These are phyloP conservation scores for Phytophthora europaea DNA, from an alignment of 352 stramenopile genomes.

Conservation along the genomic window DNA sequence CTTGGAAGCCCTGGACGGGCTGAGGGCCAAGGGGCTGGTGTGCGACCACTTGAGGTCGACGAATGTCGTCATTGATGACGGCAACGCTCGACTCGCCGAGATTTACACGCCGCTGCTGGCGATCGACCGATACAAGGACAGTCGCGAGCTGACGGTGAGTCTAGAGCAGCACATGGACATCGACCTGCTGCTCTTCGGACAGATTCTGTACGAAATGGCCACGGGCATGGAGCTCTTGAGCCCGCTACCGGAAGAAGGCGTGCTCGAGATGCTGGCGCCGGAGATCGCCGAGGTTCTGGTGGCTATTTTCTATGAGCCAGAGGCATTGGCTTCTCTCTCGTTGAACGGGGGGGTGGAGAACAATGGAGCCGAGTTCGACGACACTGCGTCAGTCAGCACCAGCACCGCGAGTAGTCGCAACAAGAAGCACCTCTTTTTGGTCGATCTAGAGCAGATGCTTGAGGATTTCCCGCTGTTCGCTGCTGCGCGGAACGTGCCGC, in stretches of 20 bases:
- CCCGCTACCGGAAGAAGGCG: conserved; percentile 50
- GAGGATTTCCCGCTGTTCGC: conserved; percentile 55
- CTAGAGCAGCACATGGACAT: conserved; percentile 75
- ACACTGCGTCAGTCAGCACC: conserved; percentile 22
- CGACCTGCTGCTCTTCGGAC: conserved; percentile 76
- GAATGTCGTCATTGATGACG: conserved; percentile 75
- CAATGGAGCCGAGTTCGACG: conserved; percentile 26
- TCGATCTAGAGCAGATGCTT: conserved; percentile 54
- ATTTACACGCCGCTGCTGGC: conserved; percentile 74
- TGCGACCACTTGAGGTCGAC: conserved; percentile 75
- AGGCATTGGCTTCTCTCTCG: conserved; percentile 15
- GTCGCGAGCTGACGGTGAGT: conserved; percentile 64
- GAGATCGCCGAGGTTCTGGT: conserved; percentile 71
- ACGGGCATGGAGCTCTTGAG: conserved; percentile 66
- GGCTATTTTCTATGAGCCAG: conserved; percentile 59
- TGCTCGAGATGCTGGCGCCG: conserved; percentile 59
- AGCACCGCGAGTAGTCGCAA: conserved; percentile 33
- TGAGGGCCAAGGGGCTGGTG: conserved; percentile 70
- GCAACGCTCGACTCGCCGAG: conserved; percentile 66
- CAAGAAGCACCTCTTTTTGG: conserved; percentile 48
- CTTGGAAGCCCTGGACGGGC: conserved; percentile 59
- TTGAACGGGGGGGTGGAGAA: conserved; percentile 10
- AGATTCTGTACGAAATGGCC: conserved; percentile 84
- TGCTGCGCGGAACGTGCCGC: conserved; percentile 37
- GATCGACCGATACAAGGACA: conserved; percentile 65